Conservation (phyloP, 371 early-diverging fungal species). For the Circinella minor region DNA sequence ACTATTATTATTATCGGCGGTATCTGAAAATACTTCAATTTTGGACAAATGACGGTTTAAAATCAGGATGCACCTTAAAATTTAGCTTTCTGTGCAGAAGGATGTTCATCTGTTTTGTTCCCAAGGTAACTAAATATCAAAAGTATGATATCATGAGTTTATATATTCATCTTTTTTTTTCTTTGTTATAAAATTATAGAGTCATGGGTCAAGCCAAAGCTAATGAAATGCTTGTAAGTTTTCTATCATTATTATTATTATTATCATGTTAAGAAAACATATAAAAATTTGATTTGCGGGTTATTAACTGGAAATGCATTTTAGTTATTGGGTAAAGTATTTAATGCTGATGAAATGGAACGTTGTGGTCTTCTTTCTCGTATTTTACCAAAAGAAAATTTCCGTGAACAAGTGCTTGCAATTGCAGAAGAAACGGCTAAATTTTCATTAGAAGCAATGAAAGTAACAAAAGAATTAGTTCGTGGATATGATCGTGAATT, state of each 20-base stretch:
- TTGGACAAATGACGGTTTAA: too few relatives aligned
- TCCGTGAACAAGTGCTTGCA: conserved; percentile 53
- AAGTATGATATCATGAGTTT: not conserved
- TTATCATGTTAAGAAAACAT: too few relatives aligned
- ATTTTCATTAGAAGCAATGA: conserved; percentile 57
- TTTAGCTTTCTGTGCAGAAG: conserved; percentile 71
- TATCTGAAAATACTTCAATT: too few relatives aligned
- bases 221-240: conserved; percentile 65
- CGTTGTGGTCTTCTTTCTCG: conserved; percentile 53
- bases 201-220: conserved; percentile 65
- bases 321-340: conserved; percentile 57
- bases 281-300: not conserved
- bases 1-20: too few relatives aligned
- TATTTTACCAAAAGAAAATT: conserved; percentile 56
- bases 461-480: conserved; percentile 60
- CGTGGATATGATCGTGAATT: conserved; percentile 50
- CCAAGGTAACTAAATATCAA: conserved; percentile 44
- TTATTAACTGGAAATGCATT: not conserved
- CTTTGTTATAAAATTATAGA: conserved; percentile 23
- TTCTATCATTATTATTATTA: too few relatives aligned
- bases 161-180: not conserved
- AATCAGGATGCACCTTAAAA: too few relatives aligned
- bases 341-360: conserved; percentile 59
- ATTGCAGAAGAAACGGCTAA: conserved; percentile 56
- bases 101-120: conserved; percentile 64